These are phyloP conservation scores for Skeletonema menzelii DNA, from an alignment of 108 stramenopile species.

Conservation along the genomic window DNA sequence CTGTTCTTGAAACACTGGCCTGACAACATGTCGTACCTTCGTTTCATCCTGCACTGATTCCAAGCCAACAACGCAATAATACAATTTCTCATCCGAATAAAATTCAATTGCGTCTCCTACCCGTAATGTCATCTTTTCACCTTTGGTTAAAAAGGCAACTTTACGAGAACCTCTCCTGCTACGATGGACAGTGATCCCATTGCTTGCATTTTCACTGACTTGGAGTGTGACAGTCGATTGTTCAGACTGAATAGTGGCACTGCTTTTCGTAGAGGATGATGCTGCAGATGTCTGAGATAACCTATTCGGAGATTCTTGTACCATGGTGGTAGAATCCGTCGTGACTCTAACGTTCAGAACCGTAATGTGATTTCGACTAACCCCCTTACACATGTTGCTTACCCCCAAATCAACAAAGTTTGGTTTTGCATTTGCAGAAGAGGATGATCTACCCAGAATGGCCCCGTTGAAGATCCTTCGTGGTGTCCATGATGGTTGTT, in stretches of 20 bases:
- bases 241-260: neutral
- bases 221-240: neutral
- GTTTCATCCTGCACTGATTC: neutral
- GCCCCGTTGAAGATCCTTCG: neutral
- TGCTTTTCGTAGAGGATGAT: neutral
- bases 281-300: neutral
- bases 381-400: slow-evolving; percentile 21
- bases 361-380: neutral
- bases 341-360: neutral
- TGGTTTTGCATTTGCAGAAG: slow-evolving; percentile 56
- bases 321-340: neutral
- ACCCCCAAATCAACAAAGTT: slow-evolving; percentile 43
- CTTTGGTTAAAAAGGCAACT: slow-evolving; percentile 2
- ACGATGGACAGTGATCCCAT: slow-evolving; percentile 2
- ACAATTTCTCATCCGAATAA: slow-evolving; percentile 3
- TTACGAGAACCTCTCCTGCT: slow-evolving; percentile 4
- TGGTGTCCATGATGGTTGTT: neutral
- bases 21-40: neutral
- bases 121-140: slow-evolving; percentile 12
- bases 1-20: neutral
- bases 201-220: neutral
- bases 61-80: slow-evolving; percentile 25
- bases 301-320: neutral
- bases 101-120: slow-evolving; percentile 28
- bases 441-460: slow-evolving; percentile 22